Evolutionary conservation across 2,329 filamentous ascomycete species (phyloP), one percentile per base, ranked within the genome.

Genomic region (Samsoniella hepiali): DNA sequence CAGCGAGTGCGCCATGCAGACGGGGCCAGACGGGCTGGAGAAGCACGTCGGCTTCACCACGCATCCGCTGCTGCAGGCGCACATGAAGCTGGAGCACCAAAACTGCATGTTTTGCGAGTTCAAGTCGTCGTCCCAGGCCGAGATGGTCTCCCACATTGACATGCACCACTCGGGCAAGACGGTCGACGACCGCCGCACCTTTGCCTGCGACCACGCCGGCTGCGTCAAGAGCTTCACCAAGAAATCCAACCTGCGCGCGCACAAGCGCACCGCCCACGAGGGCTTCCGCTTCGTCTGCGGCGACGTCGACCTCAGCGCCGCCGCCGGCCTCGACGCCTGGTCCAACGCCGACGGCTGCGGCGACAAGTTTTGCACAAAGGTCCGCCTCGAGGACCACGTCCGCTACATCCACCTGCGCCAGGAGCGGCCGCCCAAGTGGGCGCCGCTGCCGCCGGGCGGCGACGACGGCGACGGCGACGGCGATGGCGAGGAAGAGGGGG

Each of bases 221-320:
- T 97, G 93, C 74, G 81, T 78, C 62, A 91, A 91, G 71, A 85
- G 81, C 61, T 97, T 97, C 75, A 93, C 91, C 22, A 91, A 90
- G 72, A 87, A 85, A 65, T 89, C 89, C n/a, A 97, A 97, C 69
- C 81, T 96, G 58, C 90, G 88, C 17, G 85, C 88, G 0, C 94
- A 98, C 72, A 81, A 94, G 62, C 88, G 89, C 63, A 88, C 85
- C 11, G 88, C 89, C 0, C 94, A 97, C 72, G 84, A 92, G 67
- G 89, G 91, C 22, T 79, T 87, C 67, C 87, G 87, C 10, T 97
- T 91, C 71, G 80, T 91, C n/a, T 97, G 94, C 71, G 91, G 91
- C 17, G 77, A 88, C 55, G 83, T 87, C 11, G 85, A 89, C 68
- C 77, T 93, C 1, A 79, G 77, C 9, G 73, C 77, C 5, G 82